Evolutionary conservation across 352 stramenopile genomes (phyloP).

Genomic region (Aphanomyces cochlioides): DNA sequence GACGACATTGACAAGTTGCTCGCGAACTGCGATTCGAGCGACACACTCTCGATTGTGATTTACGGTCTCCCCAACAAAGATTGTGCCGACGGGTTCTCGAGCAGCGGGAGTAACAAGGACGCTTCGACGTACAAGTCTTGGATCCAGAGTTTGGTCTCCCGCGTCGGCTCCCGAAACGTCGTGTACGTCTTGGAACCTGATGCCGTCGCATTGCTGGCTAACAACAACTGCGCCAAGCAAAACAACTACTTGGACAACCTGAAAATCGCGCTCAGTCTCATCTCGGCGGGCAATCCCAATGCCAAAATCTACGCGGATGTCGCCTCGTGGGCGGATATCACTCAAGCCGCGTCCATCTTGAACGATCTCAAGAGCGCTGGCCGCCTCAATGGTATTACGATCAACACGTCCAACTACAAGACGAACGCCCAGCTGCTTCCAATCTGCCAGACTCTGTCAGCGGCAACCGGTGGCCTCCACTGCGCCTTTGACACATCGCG

Average conservation of each 20-base stretch:
- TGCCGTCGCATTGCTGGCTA: slow-evolving; percentile 33
- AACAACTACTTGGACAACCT: slow-evolving; percentile 35
- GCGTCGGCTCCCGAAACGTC: slow-evolving; percentile 31
- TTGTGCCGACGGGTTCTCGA: slow-evolving; percentile 53
- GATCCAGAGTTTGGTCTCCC: slow-evolving; percentile 28
- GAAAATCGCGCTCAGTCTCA: slow-evolving; percentile 31
- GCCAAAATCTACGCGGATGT: slow-evolving; percentile 40
- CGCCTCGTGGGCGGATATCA: slow-evolving; percentile 32
- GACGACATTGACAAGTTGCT: slow-evolving; percentile 15
- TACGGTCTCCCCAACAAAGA: slow-evolving; percentile 69
- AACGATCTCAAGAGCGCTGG: slow-evolving; percentile 32
- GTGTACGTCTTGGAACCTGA: slow-evolving; percentile 41
- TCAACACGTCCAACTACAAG: slow-evolving; percentile 56
- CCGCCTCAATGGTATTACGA: slow-evolving; percentile 42
- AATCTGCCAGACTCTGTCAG: slow-evolving; percentile 37
- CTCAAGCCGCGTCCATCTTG: slow-evolving; percentile 22
- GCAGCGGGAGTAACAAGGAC: slow-evolving; percentile 35
- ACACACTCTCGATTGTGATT: slow-evolving; percentile 42
- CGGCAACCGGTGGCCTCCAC: slow-evolving; percentile 37
- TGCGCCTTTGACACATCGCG: slow-evolving; percentile 46
- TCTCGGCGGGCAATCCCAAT: slow-evolving; percentile 33
- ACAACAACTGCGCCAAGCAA: slow-evolving; percentile 30
- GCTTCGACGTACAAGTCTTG: slow-evolving; percentile 35
- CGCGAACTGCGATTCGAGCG: neutral
- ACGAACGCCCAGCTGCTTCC: slow-evolving; percentile 37